These are phyloP conservation scores for Debaryomycetaceae sp. DNA, from an alignment of 1,139 yeast species.

Conservation along the genomic window DNA sequence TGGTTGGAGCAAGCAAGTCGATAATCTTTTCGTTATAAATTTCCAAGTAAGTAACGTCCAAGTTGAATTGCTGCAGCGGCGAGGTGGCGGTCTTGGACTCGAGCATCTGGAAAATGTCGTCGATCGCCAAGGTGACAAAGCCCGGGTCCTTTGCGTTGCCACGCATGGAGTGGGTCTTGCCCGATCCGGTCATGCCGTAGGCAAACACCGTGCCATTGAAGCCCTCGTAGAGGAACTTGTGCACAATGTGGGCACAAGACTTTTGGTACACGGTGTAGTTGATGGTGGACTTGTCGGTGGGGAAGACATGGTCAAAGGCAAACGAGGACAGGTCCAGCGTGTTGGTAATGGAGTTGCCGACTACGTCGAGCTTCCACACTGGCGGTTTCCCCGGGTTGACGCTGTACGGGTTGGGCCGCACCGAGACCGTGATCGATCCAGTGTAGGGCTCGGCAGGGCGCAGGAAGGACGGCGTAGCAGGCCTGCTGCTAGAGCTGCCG, in stretches of 20 bases:
- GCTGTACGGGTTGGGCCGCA: constrained; percentile 50
- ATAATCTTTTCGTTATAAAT: constrained; percentile 84
- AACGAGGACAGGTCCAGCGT: constrained; percentile 52
- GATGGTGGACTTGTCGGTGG: constrained; percentile 28
- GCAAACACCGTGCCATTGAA: constrained; percentile 89
- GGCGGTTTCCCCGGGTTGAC: constrained; percentile 18
- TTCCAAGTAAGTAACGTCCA: constrained; percentile 73
- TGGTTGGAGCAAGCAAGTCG: constrained; percentile 52
- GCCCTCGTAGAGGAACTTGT: constrained; percentile 64
- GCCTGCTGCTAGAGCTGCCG: constrained; percentile 21
- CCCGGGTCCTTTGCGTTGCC: constrained; percentile 71
- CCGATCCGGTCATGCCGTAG: constrained; percentile 95
- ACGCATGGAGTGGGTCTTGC: constrained; percentile 89
- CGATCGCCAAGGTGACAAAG: constrained; percentile 69
- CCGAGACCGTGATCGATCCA: constrained; percentile 48
- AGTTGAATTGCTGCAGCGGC: constrained; percentile 30
- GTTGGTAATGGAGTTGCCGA: constrained; percentile 41
- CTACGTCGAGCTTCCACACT: constrained; percentile 44
- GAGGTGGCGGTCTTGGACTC: constrained; percentile 17
- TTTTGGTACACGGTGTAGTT: constrained; percentile 60
- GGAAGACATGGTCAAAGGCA: constrained; percentile 74
- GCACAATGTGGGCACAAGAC: constrained; percentile 60
- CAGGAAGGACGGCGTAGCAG: constrained; percentile 33
- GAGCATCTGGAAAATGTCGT: constrained; percentile 57
- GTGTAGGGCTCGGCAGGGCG: constrained; percentile 36